phyloP scores from a whole-genome alignment of 768 basidiomycete species.

The Termitomyces sp. region DNA sequence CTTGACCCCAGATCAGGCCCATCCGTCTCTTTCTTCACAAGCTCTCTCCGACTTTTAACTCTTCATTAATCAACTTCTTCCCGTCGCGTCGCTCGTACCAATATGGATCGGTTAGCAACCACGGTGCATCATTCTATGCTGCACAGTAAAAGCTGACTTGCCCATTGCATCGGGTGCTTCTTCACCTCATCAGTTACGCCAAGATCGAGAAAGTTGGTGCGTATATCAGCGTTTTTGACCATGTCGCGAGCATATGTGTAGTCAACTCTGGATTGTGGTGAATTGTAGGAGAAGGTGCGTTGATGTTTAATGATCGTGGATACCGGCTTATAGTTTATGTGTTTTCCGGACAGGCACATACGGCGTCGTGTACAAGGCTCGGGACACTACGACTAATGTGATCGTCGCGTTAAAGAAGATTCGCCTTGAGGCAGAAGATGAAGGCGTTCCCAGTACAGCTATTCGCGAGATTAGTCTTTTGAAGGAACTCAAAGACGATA shows the following conservation, averaged over 20 bases:
- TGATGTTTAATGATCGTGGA: background rate
- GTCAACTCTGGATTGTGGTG: conserved; percentile 2
- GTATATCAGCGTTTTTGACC: conserved; percentile 29
- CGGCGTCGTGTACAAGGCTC: conserved; percentile 97
- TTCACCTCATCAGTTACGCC: conserved; percentile 61
- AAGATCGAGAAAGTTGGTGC: conserved; percentile 98
- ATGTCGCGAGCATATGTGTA: background rate
- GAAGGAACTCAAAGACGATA: conserved; percentile 94
- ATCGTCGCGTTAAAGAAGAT: conserved; percentile 99
- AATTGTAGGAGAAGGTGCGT: conserved; percentile 46
- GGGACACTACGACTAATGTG: conserved; percentile 68
- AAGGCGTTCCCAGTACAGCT: conserved; percentile 96
- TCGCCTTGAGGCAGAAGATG: conserved; percentile 95
- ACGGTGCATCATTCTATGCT: conserved; percentile 8
- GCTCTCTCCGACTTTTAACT: conserved; percentile 8
- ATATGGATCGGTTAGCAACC: conserved; percentile 42
- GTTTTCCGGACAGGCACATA: conserved; percentile 71
- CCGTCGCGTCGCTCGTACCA: conserved; percentile 1
- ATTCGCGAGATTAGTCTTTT: conserved; percentile 97
- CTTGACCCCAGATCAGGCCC: conserved; percentile 7
- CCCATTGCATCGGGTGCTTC: conserved; percentile 5
- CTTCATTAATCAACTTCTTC: conserved; percentile 2
- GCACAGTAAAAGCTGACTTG: conserved; percentile 12
- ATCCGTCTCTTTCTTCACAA: conserved; percentile 12
- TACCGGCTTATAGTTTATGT: conserved; percentile 7